Base-by-base conservation (phyloP, 2,329 filamentous ascomycete species). In the Beauveria sp. region DNA sequence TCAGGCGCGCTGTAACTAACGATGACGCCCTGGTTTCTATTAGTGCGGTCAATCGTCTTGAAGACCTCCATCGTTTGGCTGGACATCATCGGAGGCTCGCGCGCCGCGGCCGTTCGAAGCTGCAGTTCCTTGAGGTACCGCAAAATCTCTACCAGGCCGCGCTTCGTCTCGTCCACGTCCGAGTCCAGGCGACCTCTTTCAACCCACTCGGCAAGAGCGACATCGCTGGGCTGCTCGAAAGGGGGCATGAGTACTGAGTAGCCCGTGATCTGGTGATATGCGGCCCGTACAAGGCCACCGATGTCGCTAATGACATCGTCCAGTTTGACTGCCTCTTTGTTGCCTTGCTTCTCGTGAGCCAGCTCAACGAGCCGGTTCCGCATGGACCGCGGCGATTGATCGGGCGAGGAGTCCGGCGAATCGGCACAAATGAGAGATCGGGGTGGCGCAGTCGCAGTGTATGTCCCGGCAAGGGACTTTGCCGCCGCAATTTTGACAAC, bases 181-280 rank as follows among this genome's bases (percentile, higher is more conserved):
- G 58, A 65, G 5, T 64, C 62, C n/a, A 73, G 63, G 18, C 67
- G 67, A 0, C 69, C 69, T 14, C 68, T 63, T 3, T 62, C 40
- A 7, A 67, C 58, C 70, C 70, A 73, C 22, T 66, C 62, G 1
- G 69, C 65, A 12, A 72, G 63, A 3, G 69, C 67, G 1, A 66
- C 69, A 4, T 66, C 56, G 24, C 66, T 43, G 1, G 50, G 52
- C 3, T 66, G 61, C 5, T 65, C 63, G 3, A 60, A 57, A 4
- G 66, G 14, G 26, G 48, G 8, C 7, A 62, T 50, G 12, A 53
- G 60, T 6, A 40, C 12, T 9, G 60, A 34, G 38, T 16, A 43
- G 16, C 60, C 60, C 14, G 53, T 46, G 9, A 24, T n/a, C 16
- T 28, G 60, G n/a, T 6, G 20, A 38, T 57, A 57, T 10, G 53